Evolutionary conservation across 2,329 filamentous ascomycete species (phyloP), one percentile per base, ranked within the genome.

Genomic region (Xylaria sp.): DNA sequence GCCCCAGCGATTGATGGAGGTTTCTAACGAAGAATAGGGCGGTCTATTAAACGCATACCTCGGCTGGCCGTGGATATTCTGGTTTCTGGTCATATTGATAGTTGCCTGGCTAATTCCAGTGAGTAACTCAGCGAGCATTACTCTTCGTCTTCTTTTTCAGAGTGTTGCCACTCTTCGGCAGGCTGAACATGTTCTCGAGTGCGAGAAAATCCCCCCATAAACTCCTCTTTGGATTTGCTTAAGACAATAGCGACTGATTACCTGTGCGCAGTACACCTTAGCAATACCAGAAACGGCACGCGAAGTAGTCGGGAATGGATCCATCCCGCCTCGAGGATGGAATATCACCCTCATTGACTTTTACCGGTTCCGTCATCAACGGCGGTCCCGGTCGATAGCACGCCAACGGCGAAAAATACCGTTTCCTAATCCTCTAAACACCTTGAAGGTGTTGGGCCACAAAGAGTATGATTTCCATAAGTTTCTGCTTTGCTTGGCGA

Each of bases 41-140:
- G 88, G 87, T 0, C 63, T 89, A 1, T 72, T 91, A 16, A 79
- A 80, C 16, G 76, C 88, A 63, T 87, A 81, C 61, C 76, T 88
- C 0, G 85, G 84, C 7, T 90, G 87, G 87, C 76, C 82, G n/a
- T 78, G 82, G 57, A 83, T 88, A 58, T 89, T 89, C 66, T 89
- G 86, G 86, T 88, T 89, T 67, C 78, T 87, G 58, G 78, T 82
- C 44, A 86, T 89, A 44, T 73, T 82, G 42, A 74, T 78, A 16
- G 71, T 71, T 2, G 71, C 74, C 0, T 83, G 81, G 71, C 71
- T 87, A 34, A 60, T 87, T 2, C 78, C 83, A 1, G 61, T 63
- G 37, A 57, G 61, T 35, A 19, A 7, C 18, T 51, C 16, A 10
- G 9, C 16, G 39, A n/a, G 18, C 4, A 16, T n/a, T 13, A 7